These are phyloP conservation scores for Mariannaea sp. DNA, from an alignment of 2,329 filamentous ascomycete genomes.

Conservation along the genomic window DNA sequence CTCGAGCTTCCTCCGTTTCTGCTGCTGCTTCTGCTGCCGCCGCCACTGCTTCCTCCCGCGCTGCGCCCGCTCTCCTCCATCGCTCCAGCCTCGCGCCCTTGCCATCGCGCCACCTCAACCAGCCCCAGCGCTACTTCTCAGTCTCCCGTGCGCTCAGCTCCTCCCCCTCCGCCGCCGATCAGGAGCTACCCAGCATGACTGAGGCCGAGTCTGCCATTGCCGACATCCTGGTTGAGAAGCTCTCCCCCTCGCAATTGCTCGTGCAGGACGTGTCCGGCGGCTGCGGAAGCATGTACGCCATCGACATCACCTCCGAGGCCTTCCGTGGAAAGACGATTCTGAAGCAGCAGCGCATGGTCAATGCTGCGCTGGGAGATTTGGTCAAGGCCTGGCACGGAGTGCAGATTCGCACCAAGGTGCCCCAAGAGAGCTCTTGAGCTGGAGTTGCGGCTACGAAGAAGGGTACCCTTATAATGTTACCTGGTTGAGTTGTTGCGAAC, in stretches of 20 bases:
- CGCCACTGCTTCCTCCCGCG: constrained; percentile 9
- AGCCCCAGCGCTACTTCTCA: constrained; percentile 22
- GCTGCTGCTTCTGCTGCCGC: not conserved
- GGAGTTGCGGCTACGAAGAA: not conserved
- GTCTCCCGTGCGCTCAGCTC: constrained; percentile 4
- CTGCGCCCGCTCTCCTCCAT: constrained; percentile 14
- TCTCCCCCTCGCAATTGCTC: constrained; percentile 57
- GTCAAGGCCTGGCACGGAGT: constrained; percentile 84
- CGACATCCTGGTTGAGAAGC: constrained; percentile 55
- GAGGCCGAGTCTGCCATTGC: constrained; percentile 64
- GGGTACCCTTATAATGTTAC: no score
- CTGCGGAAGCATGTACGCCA: constrained; percentile 86
- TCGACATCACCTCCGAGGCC: constrained; percentile 73
- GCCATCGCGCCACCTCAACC: not conserved
- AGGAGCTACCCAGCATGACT: constrained; percentile 41
- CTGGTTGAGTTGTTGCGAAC: no score
- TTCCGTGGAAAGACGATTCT: constrained; percentile 75
- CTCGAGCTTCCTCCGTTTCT: constrained; percentile 1
- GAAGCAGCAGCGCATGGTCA: constrained; percentile 83
- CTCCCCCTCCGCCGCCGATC: constrained; percentile 19
- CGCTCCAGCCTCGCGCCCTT: constrained; percentile 14
- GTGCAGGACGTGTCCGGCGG: constrained; percentile 83
- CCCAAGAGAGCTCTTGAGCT: constrained; percentile 28
- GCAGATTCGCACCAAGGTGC: constrained; percentile 72
- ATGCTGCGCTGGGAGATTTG: constrained; percentile 72